These are phyloP conservation scores for Candida broadrunensis DNA, from an alignment of 805 yeast species.

Conservation along the genomic window DNA sequence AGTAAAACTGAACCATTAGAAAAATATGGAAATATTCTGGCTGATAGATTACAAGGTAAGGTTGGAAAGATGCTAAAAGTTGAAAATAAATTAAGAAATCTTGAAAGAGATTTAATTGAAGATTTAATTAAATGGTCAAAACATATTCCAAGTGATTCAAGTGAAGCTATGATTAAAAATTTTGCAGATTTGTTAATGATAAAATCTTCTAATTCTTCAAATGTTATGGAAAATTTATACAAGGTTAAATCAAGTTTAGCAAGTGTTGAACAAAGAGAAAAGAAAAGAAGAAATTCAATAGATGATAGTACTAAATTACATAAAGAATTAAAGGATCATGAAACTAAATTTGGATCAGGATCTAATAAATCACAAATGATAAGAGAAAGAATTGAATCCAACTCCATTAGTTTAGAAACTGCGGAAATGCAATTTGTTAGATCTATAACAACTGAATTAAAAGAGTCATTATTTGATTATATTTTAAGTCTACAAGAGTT, in stretches of 20 bases:
- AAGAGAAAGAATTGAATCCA: constrained; percentile 51
- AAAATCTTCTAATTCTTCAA: constrained; percentile 34
- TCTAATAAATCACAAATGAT: constrained; percentile 41
- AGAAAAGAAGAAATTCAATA: constrained; percentile 39
- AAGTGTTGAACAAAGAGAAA: constrained; percentile 50
- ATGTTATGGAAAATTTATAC: constrained; percentile 41
- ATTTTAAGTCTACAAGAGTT: constrained; percentile 26
- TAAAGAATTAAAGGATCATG: constrained; percentile 38
- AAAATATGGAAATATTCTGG: constrained; percentile 3
- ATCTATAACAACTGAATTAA: constrained; percentile 44
- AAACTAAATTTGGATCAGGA: constrained; percentile 43
- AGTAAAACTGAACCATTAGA: not conserved
- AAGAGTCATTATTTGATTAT: constrained; percentile 45
- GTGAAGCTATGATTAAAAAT: constrained; percentile 36
- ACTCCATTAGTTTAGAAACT: constrained; percentile 48
- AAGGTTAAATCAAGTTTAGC: constrained; percentile 40
- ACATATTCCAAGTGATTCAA: constrained; percentile 35
- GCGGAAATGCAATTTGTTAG: constrained; percentile 50
- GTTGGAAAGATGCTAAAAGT: constrained; percentile 25
- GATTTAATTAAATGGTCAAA: constrained; percentile 44
- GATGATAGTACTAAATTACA: constrained; percentile 34
- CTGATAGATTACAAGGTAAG: constrained; percentile 8
- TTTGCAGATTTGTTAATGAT: constrained; percentile 34
- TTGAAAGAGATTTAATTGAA: constrained; percentile 34
- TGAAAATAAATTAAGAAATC: constrained; percentile 34